These are phyloP conservation scores for Aspergillus cejpii DNA, from an alignment of 2,329 filamentous ascomycete genomes.

Conservation along the genomic window DNA sequence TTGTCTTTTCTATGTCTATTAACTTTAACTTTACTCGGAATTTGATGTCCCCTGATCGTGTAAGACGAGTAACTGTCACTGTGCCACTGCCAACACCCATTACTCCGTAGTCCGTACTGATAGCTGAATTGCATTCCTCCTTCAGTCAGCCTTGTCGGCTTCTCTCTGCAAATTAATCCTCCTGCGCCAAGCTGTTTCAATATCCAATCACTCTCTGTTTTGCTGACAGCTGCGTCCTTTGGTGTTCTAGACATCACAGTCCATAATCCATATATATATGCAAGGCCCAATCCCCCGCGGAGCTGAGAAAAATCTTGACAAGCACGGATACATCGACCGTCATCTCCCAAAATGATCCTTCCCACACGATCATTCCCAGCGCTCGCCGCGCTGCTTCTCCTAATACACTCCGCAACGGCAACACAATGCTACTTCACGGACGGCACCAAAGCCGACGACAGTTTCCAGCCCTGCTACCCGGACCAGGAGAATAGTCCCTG, in stretches of 20 bases:
- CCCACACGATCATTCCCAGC: not conserved
- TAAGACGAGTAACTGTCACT: too few relatives aligned
- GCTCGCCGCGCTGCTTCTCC: not conserved
- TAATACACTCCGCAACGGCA: not conserved
- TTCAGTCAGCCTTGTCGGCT: not conserved
- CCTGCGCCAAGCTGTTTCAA: not conserved
- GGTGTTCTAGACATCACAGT: not conserved
- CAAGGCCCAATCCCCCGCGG: too few relatives aligned
- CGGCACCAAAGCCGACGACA: not conserved
- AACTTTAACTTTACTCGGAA: too few relatives aligned
- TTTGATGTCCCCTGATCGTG: too few relatives aligned
- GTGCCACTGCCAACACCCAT: too few relatives aligned
- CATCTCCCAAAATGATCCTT: not conserved
- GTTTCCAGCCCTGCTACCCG: not conserved
- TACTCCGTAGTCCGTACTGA: too few relatives aligned
- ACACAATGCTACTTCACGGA: not conserved
- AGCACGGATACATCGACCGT: too few relatives aligned
- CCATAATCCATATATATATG: too few relatives aligned
- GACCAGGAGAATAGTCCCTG: not conserved
- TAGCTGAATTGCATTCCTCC: too few relatives aligned
- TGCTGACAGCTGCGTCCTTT: too few relatives aligned
- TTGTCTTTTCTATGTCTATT: too few relatives aligned
- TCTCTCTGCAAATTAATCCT: not conserved
- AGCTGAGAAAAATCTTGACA: too few relatives aligned
- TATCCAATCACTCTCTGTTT: not conserved